Evolutionary conservation across 2,329 filamentous ascomycete genomes (phyloP), one percentile per base, ranked within the genome.

Genomic region (Chaetomium globosum): DNA sequence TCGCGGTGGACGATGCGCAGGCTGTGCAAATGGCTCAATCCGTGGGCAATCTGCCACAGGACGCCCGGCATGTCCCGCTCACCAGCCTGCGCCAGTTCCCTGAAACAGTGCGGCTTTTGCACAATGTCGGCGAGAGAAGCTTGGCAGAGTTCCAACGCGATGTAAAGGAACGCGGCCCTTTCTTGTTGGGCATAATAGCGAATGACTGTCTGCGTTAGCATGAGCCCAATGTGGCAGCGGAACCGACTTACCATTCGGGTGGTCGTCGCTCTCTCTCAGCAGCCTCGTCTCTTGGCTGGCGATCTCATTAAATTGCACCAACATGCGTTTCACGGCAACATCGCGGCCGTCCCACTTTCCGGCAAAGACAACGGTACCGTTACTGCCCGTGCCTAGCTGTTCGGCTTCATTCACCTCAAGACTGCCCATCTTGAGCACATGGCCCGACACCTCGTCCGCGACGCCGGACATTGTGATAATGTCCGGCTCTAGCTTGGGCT

Each of bases 1-100:
- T 99, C 95, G 61, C 95, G 91, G 76, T 99, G 95, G 3, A 99
- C 96, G 73, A 99, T 97, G 67, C 95, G 90, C 52, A 98, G 83
- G 21, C 88, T 89, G 77, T 99, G 95, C 10, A 99, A 81, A 76
- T 98, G 93, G 65, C 89, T 88, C 33, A 99, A 85, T 43, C 95
- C 95, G 63, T 91, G 89, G 2, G 93, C 92, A 67, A 99, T 93
- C 75, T 99, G 95, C 65, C 92, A 89, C 46, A 99, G 80, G 2
- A 96, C 88, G 68, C 88, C 87, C 0, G 91, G 91, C 59, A 96
- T 80, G 72, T 98, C 91, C 69, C 85, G 81, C 70, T 90, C 89
- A 68, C 90, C 90, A 21, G 89, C 85, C 68, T 85, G 82, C 31
- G 93, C 89, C 48, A 98, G 81, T 4, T 87, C 83, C 0, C 85